A percentile compares a stretch with the other conserved stretches of the same genome.
These are phyloP conservation scores for Rhynchospora breviuscula DNA, from an alignment of 176 grass and related monocot species.

Conservation along the genomic window DNA sequence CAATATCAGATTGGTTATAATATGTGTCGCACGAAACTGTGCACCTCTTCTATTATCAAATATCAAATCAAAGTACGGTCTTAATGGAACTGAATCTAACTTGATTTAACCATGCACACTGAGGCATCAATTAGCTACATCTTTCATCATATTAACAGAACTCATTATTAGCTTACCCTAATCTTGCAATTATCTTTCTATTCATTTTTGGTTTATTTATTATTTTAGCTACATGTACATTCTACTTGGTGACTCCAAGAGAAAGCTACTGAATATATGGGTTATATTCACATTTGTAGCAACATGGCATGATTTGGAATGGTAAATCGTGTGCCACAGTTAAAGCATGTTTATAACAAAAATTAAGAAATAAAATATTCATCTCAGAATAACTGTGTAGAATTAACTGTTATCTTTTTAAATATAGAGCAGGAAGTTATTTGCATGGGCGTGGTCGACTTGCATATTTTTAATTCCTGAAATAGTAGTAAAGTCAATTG, in stretches of 20 bases:
- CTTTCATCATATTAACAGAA: neutral
- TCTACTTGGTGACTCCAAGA: slow-evolving; percentile 80
- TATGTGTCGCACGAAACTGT: neutral
- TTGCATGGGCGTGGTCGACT: slow-evolving; percentile 95
- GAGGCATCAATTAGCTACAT: neutral
- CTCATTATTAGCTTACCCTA: neutral
- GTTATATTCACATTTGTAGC: slow-evolving; percentile 96
- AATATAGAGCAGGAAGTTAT: slow-evolving; percentile 65
- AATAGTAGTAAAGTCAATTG: slow-evolving; percentile 70
- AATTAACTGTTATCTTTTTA: neutral
- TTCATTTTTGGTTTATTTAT: slow-evolving; percentile 41
- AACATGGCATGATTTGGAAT: slow-evolving; percentile 93
- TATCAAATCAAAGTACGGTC: neutral
- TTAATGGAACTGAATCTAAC: neutral
- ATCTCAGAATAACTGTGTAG: neutral
- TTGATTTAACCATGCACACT: neutral
- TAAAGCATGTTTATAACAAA: neutral
- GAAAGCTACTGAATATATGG: slow-evolving; percentile 94
- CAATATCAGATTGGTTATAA: neutral
- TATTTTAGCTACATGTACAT: slow-evolving; percentile 78
- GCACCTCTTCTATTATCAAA: neutral
- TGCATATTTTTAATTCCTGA: slow-evolving; percentile 91
- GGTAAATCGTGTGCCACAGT: slow-evolving; percentile 37
- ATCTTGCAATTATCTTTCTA: neutral
- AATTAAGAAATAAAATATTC: neutral